These are phyloP conservation scores for Wickerhamomyces sydowiorum DNA, from an alignment of 805 yeast genomes.

Conservation along the genomic window DNA sequence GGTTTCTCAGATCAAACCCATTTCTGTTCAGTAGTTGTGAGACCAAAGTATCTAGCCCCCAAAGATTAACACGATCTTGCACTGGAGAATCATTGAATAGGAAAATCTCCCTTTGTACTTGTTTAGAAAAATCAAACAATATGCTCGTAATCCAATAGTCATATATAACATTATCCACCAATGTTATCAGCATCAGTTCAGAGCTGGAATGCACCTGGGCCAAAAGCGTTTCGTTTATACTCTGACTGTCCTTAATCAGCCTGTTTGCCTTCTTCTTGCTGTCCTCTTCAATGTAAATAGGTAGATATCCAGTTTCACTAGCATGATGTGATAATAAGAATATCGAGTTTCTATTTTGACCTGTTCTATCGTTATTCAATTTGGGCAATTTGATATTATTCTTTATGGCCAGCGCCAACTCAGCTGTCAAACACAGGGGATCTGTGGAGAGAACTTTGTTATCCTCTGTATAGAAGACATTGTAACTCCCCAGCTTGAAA, in stretches of 20 bases:
- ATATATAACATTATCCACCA: constrained; percentile 42
- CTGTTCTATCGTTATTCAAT: constrained; percentile 8
- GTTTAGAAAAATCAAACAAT: constrained; percentile 17
- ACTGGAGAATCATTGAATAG: constrained; percentile 3
- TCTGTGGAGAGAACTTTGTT: constrained; percentile 43
- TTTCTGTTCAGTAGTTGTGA: constrained; percentile 24
- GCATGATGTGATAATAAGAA: constrained; percentile 43
- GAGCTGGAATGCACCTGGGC: constrained; percentile 26
- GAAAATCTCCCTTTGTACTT: constrained; percentile 20
- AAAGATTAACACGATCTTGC: constrained; percentile 4
- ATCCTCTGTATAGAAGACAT: constrained; percentile 28
- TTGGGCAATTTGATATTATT: constrained; percentile 38
- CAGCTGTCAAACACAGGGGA: constrained; percentile 46
- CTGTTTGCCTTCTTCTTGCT: constrained; percentile 23
- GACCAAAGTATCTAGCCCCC: constrained; percentile 12
- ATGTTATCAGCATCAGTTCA: constrained; percentile 30
- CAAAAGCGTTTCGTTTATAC: constrained; percentile 31
- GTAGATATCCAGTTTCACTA: constrained; percentile 43
- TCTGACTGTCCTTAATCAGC: constrained; percentile 29
- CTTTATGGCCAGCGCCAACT: constrained; percentile 41
- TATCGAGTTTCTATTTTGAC: constrained; percentile 27
- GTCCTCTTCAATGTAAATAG: constrained; percentile 49
- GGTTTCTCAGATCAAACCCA: constrained; percentile 32
- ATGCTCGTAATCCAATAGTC: constrained; percentile 42
- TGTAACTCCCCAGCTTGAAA: constrained; percentile 52